Conservation (phyloP, 2,329 filamentous ascomycete species). For the Paecilomyces sp. region DNA sequence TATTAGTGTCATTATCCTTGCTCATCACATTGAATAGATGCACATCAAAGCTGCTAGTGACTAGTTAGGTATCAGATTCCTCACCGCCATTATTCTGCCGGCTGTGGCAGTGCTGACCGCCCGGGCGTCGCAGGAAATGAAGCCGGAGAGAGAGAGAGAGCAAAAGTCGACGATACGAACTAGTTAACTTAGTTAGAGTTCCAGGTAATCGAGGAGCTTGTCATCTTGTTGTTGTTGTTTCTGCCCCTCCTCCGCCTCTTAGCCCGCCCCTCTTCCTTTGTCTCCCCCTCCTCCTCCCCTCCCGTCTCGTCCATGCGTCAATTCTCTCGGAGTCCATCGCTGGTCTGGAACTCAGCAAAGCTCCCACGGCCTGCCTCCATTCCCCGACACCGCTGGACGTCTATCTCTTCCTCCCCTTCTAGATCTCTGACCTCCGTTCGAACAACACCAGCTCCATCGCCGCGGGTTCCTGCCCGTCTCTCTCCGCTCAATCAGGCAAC, state of each 20-base stretch:
- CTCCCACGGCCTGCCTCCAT: slow-evolving; percentile 3
- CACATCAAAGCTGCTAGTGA: too few species aligned
- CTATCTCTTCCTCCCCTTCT: slow-evolving; percentile 14
- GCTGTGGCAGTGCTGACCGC: too few species aligned
- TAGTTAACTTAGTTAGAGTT: neutral
- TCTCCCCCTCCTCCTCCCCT: slow-evolving; percentile 9
- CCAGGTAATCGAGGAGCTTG: neutral
- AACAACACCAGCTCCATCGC: slow-evolving; percentile 6
- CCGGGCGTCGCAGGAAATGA: too few species aligned
- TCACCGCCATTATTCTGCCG: too few species aligned
- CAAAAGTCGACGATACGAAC: too few species aligned
- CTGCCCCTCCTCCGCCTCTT: slow-evolving; percentile 1
- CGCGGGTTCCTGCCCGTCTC: slow-evolving; percentile 14
- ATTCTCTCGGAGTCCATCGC: slow-evolving; percentile 10
- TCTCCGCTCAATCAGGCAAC: slow-evolving; percentile 23
- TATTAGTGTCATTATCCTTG: too few species aligned
- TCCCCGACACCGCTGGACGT: slow-evolving; percentile 14
- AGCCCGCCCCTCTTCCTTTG: slow-evolving; percentile 11
- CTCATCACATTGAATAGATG: too few species aligned
- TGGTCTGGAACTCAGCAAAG: slow-evolving; percentile 7
- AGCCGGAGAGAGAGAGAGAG: too few species aligned
- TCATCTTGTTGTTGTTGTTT: neutral
- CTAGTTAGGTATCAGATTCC: too few species aligned
- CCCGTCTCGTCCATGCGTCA: slow-evolving; percentile 7
- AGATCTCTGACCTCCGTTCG: slow-evolving; percentile 13